Percentiles rank a stretch among this genome's conserved stretches.
Conservation (phyloP, 441 rosid genomes). For the Arabidopsis lyrata region DNA sequence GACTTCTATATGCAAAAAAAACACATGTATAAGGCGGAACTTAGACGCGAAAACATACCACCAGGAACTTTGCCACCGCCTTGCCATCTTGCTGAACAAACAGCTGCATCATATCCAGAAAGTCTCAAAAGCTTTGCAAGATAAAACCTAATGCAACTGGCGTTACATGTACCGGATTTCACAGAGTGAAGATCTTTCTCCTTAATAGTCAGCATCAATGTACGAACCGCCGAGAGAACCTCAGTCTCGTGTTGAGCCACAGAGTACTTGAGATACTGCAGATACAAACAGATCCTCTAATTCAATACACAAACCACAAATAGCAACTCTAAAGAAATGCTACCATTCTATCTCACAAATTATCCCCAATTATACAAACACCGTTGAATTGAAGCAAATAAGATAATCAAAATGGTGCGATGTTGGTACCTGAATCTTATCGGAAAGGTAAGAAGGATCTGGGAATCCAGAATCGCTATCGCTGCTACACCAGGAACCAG, state of each 20-base stretch:
- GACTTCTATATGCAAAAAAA: background rate
- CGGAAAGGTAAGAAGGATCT: conserved; percentile 79
- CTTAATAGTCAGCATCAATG: conserved; percentile 61
- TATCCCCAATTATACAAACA: background rate
- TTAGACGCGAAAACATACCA: conserved; percentile 54
- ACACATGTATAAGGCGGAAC: background rate
- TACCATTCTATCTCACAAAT: background rate
- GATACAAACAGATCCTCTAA: conserved; percentile 1
- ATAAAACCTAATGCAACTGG: conserved; percentile 79
- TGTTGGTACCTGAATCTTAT: conserved; percentile 73
- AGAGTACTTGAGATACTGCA: conserved; percentile 66
- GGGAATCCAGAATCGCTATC: conserved; percentile 83
- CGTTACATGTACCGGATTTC: conserved; percentile 75
- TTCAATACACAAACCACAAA: background rate
- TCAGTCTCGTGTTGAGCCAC: conserved; percentile 65
- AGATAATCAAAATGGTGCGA: background rate
- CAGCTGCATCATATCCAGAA: conserved; percentile 88
- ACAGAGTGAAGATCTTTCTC: conserved; percentile 61
- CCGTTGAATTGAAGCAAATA: background rate
- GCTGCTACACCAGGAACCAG: conserved; percentile 80
- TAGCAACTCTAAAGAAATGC: conserved; percentile 12
- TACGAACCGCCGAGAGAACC: conserved; percentile 62
- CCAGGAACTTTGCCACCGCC: conserved; percentile 88
- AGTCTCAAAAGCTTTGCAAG: conserved; percentile 78
- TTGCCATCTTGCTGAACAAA: conserved; percentile 85